Percentiles rank a stretch among this genome's conserved stretches.
These are phyloP conservation scores for Leishmania guyanensis DNA, from an alignment of 208 protist genomes.

Conservation along the genomic window DNA sequence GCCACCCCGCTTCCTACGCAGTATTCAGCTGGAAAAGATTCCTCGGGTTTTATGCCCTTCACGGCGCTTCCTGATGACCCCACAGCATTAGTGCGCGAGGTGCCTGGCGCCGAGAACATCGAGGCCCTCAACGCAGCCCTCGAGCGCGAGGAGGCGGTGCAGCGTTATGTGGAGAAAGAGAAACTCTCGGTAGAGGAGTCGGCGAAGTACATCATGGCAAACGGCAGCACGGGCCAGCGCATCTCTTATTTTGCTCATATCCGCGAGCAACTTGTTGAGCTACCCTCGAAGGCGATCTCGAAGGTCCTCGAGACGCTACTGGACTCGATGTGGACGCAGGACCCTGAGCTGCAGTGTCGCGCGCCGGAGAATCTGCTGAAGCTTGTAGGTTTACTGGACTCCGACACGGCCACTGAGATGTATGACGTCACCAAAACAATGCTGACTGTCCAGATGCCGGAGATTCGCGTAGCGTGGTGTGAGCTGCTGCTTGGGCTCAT, in stretches of 20 bases:
- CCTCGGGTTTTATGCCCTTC: constrained; percentile 36
- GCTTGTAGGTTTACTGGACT: constrained; percentile 63
- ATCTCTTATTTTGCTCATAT: constrained; percentile 83
- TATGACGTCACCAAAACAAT: constrained; percentile 86
- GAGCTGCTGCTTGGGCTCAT: constrained; percentile 71
- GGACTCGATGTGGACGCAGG: constrained; percentile 89
- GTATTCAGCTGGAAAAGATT: constrained; percentile 18
- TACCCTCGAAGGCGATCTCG: constrained; percentile 57
- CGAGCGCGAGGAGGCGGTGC: constrained; percentile 89
- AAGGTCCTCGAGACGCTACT: constrained; percentile 76
- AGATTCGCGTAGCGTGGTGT: constrained; percentile 82
- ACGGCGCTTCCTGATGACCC: constrained; percentile 73
- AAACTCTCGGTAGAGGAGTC: constrained; percentile 85
- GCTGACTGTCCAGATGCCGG: constrained; percentile 82
- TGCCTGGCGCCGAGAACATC: constrained; percentile 86
- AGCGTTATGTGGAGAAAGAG: constrained; percentile 86
- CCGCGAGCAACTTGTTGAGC: constrained; percentile 55
- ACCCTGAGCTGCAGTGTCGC: constrained; percentile 86
- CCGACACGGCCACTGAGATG: constrained; percentile 55
- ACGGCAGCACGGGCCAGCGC: constrained; percentile 88
- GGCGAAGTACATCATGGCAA: constrained; percentile 88
- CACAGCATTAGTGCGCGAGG: constrained; percentile 83
- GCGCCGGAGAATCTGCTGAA: constrained; percentile 65
- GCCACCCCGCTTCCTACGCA: constrained; percentile 3
- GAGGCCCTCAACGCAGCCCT: constrained; percentile 81